A percentile compares a stretch with the other conserved stretches of the same genome.
Conservation (phyloP, 306 rosid genomes). For the Citrullus colocynthis region DNA sequence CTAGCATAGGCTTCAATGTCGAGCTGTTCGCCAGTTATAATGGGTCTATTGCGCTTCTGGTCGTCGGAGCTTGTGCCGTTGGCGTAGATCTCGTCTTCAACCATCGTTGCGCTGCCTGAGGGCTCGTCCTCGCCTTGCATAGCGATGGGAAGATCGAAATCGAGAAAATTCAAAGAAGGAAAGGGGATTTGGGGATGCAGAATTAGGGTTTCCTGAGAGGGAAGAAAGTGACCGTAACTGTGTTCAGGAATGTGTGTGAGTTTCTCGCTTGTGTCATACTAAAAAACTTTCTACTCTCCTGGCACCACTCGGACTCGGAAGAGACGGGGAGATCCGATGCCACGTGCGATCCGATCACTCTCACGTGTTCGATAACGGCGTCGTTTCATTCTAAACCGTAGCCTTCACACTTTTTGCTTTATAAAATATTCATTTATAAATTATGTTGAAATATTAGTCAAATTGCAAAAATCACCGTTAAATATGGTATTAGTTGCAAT, state of each 20-base stretch:
- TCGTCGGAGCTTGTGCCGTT: conserved; percentile 54
- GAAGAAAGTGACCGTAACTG: not conserved
- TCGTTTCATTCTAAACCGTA: not conserved
- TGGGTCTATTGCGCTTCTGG: conserved; percentile 43
- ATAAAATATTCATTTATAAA: too few species aligned
- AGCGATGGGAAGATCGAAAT: not conserved
- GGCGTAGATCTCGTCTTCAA: conserved; percentile 75
- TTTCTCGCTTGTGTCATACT: not conserved
- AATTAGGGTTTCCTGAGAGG: conserved; percentile 9
- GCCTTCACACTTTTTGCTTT: too few species aligned
- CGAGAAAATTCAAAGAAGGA: not conserved
- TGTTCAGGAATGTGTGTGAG: not conserved
- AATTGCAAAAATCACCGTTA: too few species aligned
- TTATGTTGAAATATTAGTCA: too few species aligned
- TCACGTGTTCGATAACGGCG: not conserved
- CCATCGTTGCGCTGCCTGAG: conserved; percentile 37
- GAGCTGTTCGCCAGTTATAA: conserved; percentile 85
- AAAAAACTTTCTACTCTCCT: not conserved
- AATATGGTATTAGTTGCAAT: too few species aligned
- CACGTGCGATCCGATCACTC: not conserved
- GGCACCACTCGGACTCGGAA: not conserved
- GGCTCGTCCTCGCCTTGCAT: conserved; percentile 83
- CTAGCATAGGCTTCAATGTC: conserved; percentile 84
- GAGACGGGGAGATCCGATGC: not conserved
- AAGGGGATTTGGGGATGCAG: not conserved